Evolutionary conservation across 805 yeast species (phyloP).

Genomic region (Starmerella vitae): DNA sequence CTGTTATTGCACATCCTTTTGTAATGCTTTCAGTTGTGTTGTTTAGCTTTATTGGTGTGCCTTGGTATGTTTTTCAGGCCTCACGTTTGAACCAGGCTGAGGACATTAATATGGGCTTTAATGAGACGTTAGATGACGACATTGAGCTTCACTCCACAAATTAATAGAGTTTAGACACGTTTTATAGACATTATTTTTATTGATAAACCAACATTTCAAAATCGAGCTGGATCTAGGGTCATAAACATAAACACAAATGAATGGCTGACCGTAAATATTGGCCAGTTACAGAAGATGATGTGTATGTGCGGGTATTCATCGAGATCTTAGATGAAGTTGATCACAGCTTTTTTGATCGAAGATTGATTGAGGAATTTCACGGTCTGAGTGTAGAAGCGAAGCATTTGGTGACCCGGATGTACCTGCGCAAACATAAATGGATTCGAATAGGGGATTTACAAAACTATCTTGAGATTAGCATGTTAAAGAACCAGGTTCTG

Average conservation of each 20-base stretch:
- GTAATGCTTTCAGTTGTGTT: neutral
- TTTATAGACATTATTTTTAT: no score
- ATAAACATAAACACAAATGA: neutral
- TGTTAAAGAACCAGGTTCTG: constrained; percentile 7
- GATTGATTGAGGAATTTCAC: constrained; percentile 2
- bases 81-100: no score
- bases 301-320: constrained; percentile 19
- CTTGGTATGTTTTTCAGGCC: no score
- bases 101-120: no score
- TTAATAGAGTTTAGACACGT: no score
- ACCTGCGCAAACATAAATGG: constrained; percentile 17
- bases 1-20: constrained; percentile 6
- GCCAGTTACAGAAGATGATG: constrained; percentile 19
- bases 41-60: constrained; percentile 5
- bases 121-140: no score
- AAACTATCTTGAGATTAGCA: constrained; percentile 20
- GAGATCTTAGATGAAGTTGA: constrained; percentile 20
- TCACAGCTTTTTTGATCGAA: constrained; percentile 6
- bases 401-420: constrained; percentile 19
- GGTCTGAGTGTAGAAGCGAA: constrained; percentile 11
- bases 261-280: constrained; percentile 12
- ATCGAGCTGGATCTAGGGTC: neutral
- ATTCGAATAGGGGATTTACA: constrained; percentile 17
- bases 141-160: no score
- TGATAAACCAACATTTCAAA: no score